Percentiles rank a stretch among this genome's conserved stretches.
These are phyloP conservation scores for Thalassiosira mediterranea DNA, from an alignment of 352 stramenopile species.

Conservation along the genomic window DNA sequence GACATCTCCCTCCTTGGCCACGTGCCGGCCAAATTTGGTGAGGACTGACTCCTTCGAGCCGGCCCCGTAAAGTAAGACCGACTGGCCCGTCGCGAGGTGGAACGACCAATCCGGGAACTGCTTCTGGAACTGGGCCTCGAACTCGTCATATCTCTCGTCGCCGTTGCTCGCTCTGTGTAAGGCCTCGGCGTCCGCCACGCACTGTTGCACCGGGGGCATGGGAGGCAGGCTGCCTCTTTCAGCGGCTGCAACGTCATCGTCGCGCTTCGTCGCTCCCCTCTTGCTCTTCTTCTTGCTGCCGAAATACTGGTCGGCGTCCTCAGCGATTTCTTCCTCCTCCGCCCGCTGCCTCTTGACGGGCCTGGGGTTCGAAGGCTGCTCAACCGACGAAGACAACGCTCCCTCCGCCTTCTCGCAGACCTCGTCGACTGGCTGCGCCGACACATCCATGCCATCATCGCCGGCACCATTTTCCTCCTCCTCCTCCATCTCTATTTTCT, in stretches of 20 bases:
- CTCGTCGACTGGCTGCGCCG: conserved; percentile 38
- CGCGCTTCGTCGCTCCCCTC: too few species aligned
- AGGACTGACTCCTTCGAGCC: conserved; percentile 74
- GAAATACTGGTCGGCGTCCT: conserved; percentile 51
- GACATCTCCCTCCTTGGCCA: conserved; percentile 69
- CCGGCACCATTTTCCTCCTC: too few species aligned
- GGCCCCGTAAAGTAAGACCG: conserved; percentile 75
- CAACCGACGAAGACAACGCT: conserved; percentile 25
- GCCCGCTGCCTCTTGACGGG: too few species aligned
- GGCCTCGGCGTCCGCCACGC: conserved; percentile 21
- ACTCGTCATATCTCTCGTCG: conserved; percentile 14
- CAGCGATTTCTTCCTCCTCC: too few species aligned
- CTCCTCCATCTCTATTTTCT: too few species aligned
- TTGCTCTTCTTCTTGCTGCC: conserved; percentile 29
- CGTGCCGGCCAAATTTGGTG: conserved; percentile 58
- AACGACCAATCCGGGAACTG: conserved; percentile 71
- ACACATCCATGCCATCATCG: conserved; percentile 51
- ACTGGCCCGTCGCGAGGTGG: conserved; percentile 70
- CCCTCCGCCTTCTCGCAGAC: conserved; percentile 44
- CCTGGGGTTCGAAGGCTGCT: not conserved
- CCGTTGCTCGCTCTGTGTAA: conserved; percentile 21
- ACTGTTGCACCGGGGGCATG: not conserved
- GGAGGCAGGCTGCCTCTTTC: conserved; percentile 12
- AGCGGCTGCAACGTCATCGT: too few species aligned
- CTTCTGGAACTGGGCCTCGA: conserved; percentile 24